A percentile compares a stretch with the other conserved stretches of the same genome.
phyloP scores from a whole-genome alignment of 345 rosid genomes.

The Eutrema yunnanense region DNA sequence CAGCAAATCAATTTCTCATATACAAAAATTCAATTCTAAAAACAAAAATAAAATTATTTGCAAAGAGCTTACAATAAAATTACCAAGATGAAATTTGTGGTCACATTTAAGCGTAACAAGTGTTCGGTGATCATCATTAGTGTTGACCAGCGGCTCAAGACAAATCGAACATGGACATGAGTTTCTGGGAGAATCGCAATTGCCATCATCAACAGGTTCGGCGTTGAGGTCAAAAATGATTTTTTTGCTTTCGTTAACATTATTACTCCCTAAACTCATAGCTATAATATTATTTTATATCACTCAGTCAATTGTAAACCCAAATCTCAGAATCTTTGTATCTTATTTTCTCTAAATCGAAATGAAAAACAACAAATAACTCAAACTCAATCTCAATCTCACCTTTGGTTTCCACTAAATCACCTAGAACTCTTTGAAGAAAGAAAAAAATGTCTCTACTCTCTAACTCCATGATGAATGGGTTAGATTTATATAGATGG shows the following conservation, averaged over 20 bases:
- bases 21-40: no score
- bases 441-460: background rate
- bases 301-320: background rate
- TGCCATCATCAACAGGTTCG: background rate
- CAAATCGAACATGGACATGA: background rate
- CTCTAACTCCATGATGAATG: background rate
- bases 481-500: background rate
- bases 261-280: background rate
- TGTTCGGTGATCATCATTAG: background rate
- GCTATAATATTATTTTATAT: background rate
- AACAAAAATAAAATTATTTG: background rate
- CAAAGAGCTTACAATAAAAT: background rate
- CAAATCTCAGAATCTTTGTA: background rate
- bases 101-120: background rate
- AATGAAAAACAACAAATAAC: background rate
- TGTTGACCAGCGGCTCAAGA: background rate
- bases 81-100: background rate
- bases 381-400: background rate
- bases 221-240: background rate
- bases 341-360: background rate
- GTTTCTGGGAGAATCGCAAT: background rate
- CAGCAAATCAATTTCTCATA: no score
- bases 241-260: background rate
- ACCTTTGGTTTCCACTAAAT: background rate
- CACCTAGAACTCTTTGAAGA: background rate